These are phyloP conservation scores for Prunus campanulata DNA, from an alignment of 306 rosid species.

Conservation along the genomic window DNA sequence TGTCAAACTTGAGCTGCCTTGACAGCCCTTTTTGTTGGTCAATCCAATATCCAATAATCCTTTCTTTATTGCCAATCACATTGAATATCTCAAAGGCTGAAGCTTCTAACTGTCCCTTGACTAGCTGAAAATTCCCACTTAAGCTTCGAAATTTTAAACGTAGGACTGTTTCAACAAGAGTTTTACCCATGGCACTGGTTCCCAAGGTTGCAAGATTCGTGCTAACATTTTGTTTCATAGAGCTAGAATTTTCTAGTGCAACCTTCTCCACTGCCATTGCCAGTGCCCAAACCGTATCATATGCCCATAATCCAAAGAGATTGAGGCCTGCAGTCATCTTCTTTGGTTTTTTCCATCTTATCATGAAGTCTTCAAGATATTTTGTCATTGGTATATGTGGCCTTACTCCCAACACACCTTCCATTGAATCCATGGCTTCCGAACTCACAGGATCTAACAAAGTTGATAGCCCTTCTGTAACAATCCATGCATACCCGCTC, in stretches of 20 bases:
- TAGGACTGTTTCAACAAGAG: neutral
- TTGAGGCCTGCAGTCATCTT: neutral
- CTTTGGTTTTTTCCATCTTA: neutral
- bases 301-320: conserved; percentile 39
- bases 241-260: neutral
- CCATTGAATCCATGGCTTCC: too few species aligned
- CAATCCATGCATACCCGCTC: too few species aligned
- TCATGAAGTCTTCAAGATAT: too few species aligned
- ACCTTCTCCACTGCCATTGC: conserved; percentile 20
- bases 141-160: conserved; percentile 17
- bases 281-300: conserved; percentile 36
- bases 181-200: conserved; percentile 3
- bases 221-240: neutral
- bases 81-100: conserved; percentile 31
- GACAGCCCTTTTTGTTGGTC: too few species aligned
- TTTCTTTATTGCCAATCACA: conserved; percentile 24
- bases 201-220: conserved; percentile 11
- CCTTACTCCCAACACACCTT: too few species aligned
- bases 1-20: too few species aligned
- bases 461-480: too few species aligned
- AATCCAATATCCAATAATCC: conserved; percentile 32
- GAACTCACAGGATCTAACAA: too few species aligned
- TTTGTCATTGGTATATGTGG: too few species aligned
- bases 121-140: conserved; percentile 26
- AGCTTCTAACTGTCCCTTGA: conserved; percentile 28